Evolutionary conservation across 768 basidiomycete genomes (phyloP), one percentile per base, ranked within the genome.

Genomic region (Boletus tomentosulus): DNA sequence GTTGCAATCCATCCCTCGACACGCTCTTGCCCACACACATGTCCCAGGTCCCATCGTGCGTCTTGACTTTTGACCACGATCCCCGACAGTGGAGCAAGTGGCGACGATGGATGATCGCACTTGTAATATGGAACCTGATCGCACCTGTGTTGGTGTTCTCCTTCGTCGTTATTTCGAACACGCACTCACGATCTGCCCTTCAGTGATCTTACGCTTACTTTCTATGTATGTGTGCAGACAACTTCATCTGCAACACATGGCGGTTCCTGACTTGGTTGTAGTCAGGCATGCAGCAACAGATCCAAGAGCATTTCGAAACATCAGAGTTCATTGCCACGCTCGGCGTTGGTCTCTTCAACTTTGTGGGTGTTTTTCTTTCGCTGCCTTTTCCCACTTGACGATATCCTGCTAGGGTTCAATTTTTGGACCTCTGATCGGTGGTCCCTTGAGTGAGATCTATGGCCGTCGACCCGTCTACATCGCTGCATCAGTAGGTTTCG

Each of bases 71-170:
- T 10, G 60, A 59, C 50, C 59, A 62, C 54, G 65, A 66, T 53
- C 65, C 66, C 46, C 63, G 45, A 24, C 59, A 60, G 42, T 67
- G 66, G 66, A 63, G 50, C 62, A 69, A 65, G 46, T 56, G 50
- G 61, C 61, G 59, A 19, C 59, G 66, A 34, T 68, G 67, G 56
- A 46, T 55, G 50, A 69, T 69, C 35, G 49, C 52, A 9, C 53
- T 69, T 27, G 61, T 68, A 11, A 48, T 68, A 42, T 69, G 62
- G 65, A 63, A 66, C 34, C 47, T 55, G 12, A 67, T 69, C 15
- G 67, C 67, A 34, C 67, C 67, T 13, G 51, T 68, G 67, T 67
- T 19, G 46, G 66, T 52, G 7, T 4, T 46, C 28, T 46, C 22
- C 15, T 48, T 27, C 27, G 6, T 46, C 19, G 6, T 46, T 30